Percentiles rank a stretch among this genome's conserved stretches.
These are phyloP conservation scores for Stygiomarasmius scandens DNA, from an alignment of 1,284 basidiomycete species.

Conservation along the genomic window DNA sequence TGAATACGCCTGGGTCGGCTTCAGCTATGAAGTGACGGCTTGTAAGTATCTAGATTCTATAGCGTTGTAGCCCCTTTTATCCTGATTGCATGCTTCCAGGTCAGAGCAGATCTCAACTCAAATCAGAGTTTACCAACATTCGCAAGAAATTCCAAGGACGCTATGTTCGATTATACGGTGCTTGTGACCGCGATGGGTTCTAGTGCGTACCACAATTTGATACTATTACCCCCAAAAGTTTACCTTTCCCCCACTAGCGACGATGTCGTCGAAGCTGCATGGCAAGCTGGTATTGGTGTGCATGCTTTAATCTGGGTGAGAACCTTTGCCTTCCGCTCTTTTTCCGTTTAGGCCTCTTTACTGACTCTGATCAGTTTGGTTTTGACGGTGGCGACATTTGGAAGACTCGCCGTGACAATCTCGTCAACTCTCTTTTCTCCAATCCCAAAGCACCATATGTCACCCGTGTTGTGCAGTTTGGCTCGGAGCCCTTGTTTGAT, in stretches of 20 bases:
- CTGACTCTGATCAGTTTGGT: constrained; percentile 52
- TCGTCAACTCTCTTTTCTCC: constrained; percentile 57
- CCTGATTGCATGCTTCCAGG: constrained; percentile 32
- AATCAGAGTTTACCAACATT: constrained; percentile 65
- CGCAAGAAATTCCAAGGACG: constrained; percentile 61
- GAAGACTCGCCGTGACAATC: constrained; percentile 54
- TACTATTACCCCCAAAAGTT: neutral
- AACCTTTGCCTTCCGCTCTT: neutral
- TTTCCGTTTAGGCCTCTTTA: neutral
- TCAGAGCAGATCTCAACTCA: constrained; percentile 50
- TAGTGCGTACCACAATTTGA: constrained; percentile 46
- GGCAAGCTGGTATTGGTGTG: constrained; percentile 68
- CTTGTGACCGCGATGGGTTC: constrained; percentile 65
- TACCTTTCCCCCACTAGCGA: constrained; percentile 43
- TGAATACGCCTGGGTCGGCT: constrained; percentile 74
- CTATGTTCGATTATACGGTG: constrained; percentile 74
- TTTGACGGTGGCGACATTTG: constrained; percentile 60
- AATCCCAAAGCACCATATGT: constrained; percentile 72
- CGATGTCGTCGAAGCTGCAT: constrained; percentile 72
- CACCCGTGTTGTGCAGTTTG: constrained; percentile 69
- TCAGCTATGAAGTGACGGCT: constrained; percentile 68
- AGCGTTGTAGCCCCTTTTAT: too few species aligned
- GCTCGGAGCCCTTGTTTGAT: constrained; percentile 78
- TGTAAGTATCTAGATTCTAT: constrained; percentile 38
- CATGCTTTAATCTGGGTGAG: constrained; percentile 76